Conservation (phyloP, 495 filamentous ascomycete genomes). For the Talaromyces wortmannii region DNA sequence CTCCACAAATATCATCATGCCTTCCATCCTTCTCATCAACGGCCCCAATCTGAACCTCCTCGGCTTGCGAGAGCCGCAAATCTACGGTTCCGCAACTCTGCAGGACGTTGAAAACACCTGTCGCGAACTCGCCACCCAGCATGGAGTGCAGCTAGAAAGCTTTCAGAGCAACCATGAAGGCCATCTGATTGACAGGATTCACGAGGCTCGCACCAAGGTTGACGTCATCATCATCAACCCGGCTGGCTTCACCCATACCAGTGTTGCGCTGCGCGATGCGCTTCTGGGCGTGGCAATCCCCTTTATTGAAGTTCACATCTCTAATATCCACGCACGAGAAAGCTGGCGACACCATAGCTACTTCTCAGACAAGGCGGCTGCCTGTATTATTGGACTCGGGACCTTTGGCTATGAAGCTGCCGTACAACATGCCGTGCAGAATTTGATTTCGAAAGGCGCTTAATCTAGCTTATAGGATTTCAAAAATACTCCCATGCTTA, state of each 20-base stretch:
- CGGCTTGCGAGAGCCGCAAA: conserved; percentile 52
- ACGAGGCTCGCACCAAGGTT: conserved; percentile 28
- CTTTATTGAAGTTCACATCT: conserved; percentile 56
- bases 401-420: conserved; percentile 53
- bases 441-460: conserved; percentile 1
- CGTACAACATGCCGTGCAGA: conserved; percentile 36
- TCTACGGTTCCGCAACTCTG: conserved; percentile 53
- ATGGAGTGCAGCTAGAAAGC: conserved; percentile 22
- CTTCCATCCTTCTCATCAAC: conserved; percentile 55
- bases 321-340: conserved; percentile 51
- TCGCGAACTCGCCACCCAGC: conserved; percentile 20
- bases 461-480: no score
- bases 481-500: no score
- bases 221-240: conserved; percentile 54
- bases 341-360: conserved; percentile 47
- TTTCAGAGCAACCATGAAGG: conserved; percentile 57
- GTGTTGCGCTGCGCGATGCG: conserved; percentile 52
- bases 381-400: conserved; percentile 50
- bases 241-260: conserved; percentile 53
- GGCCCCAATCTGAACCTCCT: conserved; percentile 65
- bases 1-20: conserved; percentile 6
- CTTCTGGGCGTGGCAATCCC: conserved; percentile 51
- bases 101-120: conserved; percentile 36
- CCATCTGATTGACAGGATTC: conserved; percentile 41
- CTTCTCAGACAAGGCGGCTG: conserved; percentile 53